These are phyloP conservation scores for Didymella glomerata DNA, from an alignment of 2,329 filamentous ascomycete genomes.

Conservation along the genomic window DNA sequence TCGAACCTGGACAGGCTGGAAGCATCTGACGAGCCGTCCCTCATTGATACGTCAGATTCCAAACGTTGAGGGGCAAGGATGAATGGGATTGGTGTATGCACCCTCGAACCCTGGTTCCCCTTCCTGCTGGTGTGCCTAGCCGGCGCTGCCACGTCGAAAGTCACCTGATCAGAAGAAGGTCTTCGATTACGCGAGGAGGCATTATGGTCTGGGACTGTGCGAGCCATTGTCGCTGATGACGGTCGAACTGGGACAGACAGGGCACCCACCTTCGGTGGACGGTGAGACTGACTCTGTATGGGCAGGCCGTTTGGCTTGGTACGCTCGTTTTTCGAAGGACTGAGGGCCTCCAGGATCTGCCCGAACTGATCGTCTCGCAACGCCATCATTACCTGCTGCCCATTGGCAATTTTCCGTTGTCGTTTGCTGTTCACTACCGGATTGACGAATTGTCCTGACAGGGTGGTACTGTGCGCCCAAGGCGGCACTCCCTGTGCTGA, in stretches of 20 bases:
- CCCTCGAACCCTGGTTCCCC: slow-evolving; percentile 26
- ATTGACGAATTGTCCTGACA: not conserved
- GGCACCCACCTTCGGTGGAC: slow-evolving; percentile 28
- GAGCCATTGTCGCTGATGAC: slow-evolving; percentile 37
- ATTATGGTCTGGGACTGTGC: slow-evolving; percentile 36
- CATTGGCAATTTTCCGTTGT: slow-evolving; percentile 22
- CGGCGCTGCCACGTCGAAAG: not conserved
- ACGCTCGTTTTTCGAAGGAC: slow-evolving; percentile 68
- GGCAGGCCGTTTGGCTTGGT: slow-evolving; percentile 5
- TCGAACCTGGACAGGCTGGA: slow-evolving; percentile 27
- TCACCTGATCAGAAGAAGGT: slow-evolving; percentile 18
- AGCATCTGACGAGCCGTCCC: slow-evolving; percentile 30
- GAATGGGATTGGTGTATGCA: slow-evolving; percentile 34
- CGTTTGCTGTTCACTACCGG: slow-evolving; percentile 7
- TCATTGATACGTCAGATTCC: slow-evolving; percentile 35
- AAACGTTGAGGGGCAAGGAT: slow-evolving; percentile 18
- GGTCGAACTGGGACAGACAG: slow-evolving; percentile 28
- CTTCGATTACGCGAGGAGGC: slow-evolving; percentile 21
- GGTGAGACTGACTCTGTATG: slow-evolving; percentile 16
- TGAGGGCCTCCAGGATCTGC: slow-evolving; percentile 37
- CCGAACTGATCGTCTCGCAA: slow-evolving; percentile 43
- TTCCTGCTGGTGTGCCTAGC: slow-evolving; percentile 29
- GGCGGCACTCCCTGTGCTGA: slow-evolving; percentile 16
- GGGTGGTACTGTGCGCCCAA: slow-evolving; percentile 16
- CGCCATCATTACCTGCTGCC: slow-evolving; percentile 28